phyloP scores from a whole-genome alignment of 495 filamentous ascomycete species.

The Podospora anserina region DNA sequence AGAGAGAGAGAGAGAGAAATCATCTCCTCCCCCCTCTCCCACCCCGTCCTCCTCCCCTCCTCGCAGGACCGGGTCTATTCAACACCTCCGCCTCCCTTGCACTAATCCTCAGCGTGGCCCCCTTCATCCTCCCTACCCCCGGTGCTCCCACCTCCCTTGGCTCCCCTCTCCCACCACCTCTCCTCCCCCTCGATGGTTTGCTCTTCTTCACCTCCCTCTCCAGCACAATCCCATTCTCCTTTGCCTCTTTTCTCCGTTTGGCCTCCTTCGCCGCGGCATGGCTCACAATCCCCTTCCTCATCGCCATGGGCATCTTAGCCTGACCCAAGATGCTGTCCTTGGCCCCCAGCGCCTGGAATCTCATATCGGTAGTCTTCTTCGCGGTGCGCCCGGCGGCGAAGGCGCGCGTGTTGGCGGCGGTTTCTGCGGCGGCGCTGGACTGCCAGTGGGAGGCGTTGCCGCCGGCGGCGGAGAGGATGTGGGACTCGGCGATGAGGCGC shows the following conservation, averaged over 20 bases:
- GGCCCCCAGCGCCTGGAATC: slow-evolving; percentile 74
- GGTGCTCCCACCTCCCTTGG: slow-evolving; percentile 65
- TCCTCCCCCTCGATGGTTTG: not conserved
- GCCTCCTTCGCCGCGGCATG: slow-evolving; percentile 63
- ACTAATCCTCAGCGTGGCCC: slow-evolving; percentile 75
- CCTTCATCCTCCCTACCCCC: slow-evolving; percentile 72
- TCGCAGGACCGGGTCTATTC: slow-evolving; percentile 37
- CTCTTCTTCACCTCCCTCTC: slow-evolving; percentile 55
- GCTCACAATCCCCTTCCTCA: slow-evolving; percentile 72
- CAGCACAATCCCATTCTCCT: slow-evolving; percentile 86
- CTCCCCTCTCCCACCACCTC: slow-evolving; percentile 44
- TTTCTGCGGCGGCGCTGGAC: slow-evolving; percentile 23
- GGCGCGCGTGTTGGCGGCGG: slow-evolving; percentile 24
- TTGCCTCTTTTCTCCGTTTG: slow-evolving; percentile 70
- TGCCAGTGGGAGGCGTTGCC: slow-evolving; percentile 51
- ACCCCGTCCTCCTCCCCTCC: slow-evolving; percentile 31
- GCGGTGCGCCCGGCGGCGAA: slow-evolving; percentile 44
- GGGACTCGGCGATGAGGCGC: slow-evolving; percentile 83
- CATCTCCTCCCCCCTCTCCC: slow-evolving; percentile 29
- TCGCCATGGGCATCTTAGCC: slow-evolving; percentile 77
- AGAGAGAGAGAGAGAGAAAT: not conserved
- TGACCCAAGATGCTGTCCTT: slow-evolving; percentile 70
- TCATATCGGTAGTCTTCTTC: slow-evolving; percentile 76
- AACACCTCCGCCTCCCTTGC: slow-evolving; percentile 71
- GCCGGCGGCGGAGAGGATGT: slow-evolving; percentile 69